A percentile compares a stretch with the other conserved stretches of the same genome.
phyloP scores from a whole-genome alignment of 2,329 filamentous ascomycete species.

The Trichoderma aggressivum region DNA sequence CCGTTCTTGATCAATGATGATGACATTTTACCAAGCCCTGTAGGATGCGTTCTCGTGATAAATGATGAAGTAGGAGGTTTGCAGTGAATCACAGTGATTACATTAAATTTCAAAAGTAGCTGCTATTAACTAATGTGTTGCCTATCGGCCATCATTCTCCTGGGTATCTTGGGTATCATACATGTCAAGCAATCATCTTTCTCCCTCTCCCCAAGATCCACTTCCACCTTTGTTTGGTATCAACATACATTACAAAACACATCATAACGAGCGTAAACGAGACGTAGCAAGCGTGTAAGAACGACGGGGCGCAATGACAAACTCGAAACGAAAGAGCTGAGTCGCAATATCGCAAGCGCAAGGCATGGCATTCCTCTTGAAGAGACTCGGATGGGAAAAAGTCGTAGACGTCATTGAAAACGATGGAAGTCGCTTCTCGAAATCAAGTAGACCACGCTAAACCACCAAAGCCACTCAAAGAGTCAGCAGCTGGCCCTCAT shows the following conservation, averaged over 20 bases:
- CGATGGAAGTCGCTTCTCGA: conserved; percentile 25
- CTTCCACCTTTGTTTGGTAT: background rate
- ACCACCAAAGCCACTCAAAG: conserved; percentile 27
- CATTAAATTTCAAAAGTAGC: background rate
- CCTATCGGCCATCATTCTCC: conserved; percentile 13
- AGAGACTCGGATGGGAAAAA: background rate
- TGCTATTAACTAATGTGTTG: background rate
- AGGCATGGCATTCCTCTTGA: background rate
- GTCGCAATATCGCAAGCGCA: background rate
- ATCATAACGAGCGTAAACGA: conserved; percentile 9
- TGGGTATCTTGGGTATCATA: conserved; percentile 25
- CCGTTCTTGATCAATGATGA: conserved; percentile 13
- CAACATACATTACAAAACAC: conserved; percentile 1
- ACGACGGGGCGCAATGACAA: background rate
- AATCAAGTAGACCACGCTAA: conserved; percentile 39
- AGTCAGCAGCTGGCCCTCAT: conserved; percentile 30
- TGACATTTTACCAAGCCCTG: background rate
- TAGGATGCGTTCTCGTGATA: background rate
- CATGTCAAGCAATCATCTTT: background rate
- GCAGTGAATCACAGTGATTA: background rate
- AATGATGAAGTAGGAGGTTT: background rate
- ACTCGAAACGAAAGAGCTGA: background rate
- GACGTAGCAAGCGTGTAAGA: background rate
- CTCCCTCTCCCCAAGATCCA: conserved; percentile 11
- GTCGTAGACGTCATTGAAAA: conserved; percentile 19